phyloP scores from a whole-genome alignment of 2,329 filamentous ascomycete genomes.

The Colletotrichum destructivum region DNA sequence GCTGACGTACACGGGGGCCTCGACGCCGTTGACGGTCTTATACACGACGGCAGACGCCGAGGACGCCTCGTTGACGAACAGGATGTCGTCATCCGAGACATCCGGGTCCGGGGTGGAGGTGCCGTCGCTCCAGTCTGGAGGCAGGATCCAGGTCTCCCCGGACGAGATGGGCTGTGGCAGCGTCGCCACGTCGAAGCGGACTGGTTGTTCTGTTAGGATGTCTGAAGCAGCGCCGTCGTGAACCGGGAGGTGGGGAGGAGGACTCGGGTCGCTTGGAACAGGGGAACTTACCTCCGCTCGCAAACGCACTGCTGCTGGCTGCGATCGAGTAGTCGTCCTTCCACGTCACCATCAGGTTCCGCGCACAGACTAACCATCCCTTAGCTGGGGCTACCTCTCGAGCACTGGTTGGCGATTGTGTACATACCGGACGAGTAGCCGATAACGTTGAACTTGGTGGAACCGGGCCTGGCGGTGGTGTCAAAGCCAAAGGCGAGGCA shows the following conservation, averaged over 20 bases:
- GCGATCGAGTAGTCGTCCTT: slow-evolving; percentile 12
- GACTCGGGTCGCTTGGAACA: no score
- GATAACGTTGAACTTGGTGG: slow-evolving; percentile 22
- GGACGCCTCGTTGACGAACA: background rate
- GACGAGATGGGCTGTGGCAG: background rate
- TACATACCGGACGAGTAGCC: slow-evolving; percentile 13
- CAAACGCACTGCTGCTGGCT: slow-evolving; percentile 15
- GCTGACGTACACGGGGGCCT: slow-evolving; percentile 18
- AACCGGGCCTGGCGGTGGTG: slow-evolving; percentile 12
- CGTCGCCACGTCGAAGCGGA: slow-evolving; percentile 9
- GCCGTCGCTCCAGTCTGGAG: slow-evolving; percentile 3
- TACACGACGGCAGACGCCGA: slow-evolving; percentile 18
- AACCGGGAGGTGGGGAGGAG: no score
- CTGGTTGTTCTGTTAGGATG: background rate
- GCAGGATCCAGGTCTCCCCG: slow-evolving; percentile 4
- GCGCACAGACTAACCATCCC: background rate
- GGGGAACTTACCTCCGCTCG: slow-evolving; percentile 3
- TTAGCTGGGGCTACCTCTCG: background rate
- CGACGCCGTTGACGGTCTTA: slow-evolving; percentile 18
- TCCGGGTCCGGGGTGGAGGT: background rate
- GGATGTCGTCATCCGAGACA: background rate
- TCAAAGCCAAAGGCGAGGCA: slow-evolving; percentile 23
- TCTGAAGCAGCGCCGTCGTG: no score
- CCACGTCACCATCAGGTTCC: slow-evolving; percentile 13
- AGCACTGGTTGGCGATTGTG: background rate